Evolutionary conservation across 805 yeast genomes (phyloP).

Genomic region (Saccharomycopsis javanensis): DNA sequence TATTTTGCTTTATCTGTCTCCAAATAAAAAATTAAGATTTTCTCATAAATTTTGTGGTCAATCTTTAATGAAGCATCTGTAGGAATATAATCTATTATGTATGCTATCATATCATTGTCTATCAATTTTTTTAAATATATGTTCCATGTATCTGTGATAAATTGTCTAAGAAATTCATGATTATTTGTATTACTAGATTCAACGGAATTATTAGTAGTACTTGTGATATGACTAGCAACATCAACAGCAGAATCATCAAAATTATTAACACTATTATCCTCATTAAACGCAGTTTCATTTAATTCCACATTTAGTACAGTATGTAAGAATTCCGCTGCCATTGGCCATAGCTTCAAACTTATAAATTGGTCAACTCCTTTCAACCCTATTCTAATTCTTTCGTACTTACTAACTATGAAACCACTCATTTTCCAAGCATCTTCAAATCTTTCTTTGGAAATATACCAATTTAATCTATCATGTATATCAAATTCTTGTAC

Average conservation of each 20-base stretch:
- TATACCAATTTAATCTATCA: conserved; percentile 69
- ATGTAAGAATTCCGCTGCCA: conserved; percentile 42
- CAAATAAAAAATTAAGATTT: conserved; percentile 39
- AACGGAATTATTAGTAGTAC: conserved; percentile 15
- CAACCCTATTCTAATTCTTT: conserved; percentile 52
- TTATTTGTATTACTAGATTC: conserved; percentile 21
- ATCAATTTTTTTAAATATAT: conserved; percentile 48
- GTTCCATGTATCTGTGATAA: conserved; percentile 47
- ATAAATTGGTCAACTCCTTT: conserved; percentile 34
- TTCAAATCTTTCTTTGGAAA: conserved; percentile 40
- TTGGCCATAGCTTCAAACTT: conserved; percentile 39
- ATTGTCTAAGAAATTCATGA: conserved; percentile 14
- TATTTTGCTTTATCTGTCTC: conserved; percentile 31
- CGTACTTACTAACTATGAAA: conserved; percentile 39
- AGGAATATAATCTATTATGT: conserved; percentile 52
- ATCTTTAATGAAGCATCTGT: conserved; percentile 27
- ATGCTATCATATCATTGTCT: conserved; percentile 34
- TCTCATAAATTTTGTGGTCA: conserved; percentile 35
- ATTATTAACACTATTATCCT: conserved; percentile 1
- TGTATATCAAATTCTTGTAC: conserved; percentile 59
- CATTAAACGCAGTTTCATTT: neutral
- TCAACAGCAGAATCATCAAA: neutral
- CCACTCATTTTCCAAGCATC: conserved; percentile 77
- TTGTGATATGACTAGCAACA: neutral
- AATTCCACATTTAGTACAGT: conserved; percentile 27